Conservation (phyloP, 106 monocot species). For the Dioscorea dumetorum region DNA sequence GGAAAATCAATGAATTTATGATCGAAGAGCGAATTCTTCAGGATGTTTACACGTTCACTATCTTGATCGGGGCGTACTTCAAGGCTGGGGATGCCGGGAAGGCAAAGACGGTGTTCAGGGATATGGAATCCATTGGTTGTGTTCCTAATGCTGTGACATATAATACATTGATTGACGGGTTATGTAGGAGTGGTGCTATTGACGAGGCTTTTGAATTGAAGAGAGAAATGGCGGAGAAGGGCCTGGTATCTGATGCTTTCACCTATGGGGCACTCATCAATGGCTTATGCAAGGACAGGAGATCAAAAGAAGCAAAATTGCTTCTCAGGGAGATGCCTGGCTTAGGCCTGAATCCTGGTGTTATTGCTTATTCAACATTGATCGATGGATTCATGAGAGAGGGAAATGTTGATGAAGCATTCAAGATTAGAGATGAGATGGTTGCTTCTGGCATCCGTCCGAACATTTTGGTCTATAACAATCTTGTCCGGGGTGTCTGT, state of each 20-base stretch:
- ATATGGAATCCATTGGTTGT: constrained; percentile 46
- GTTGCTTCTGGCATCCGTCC: constrained; percentile 32
- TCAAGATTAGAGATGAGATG: constrained; percentile 62
- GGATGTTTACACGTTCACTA: constrained; percentile 63
- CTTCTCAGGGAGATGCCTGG: constrained; percentile 55
- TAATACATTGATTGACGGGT: constrained; percentile 51
- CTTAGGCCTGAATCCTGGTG: constrained; percentile 31
- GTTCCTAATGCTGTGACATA: constrained; percentile 48
- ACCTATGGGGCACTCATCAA: constrained; percentile 51
- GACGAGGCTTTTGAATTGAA: constrained; percentile 50
- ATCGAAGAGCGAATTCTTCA: constrained; percentile 8
- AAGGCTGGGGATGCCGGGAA: constrained; percentile 36
- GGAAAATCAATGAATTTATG: constrained; percentile 67
- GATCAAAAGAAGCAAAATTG: constrained; percentile 33
- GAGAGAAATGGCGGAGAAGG: constrained; percentile 43
- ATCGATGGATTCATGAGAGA: constrained; percentile 80
- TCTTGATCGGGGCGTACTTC: constrained; percentile 56
- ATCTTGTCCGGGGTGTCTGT: constrained; percentile 53
- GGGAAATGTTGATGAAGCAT: constrained; percentile 51
- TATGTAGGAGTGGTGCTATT: constrained; percentile 51
- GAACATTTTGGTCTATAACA: constrained; percentile 51
- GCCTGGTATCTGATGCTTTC: constrained; percentile 36
- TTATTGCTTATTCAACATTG: constrained; percentile 42
- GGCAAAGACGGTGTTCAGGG: constrained; percentile 43
- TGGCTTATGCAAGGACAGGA: constrained; percentile 40